Percentiles rank a stretch among this genome's conserved stretches.
Conservation (phyloP, 2,329 filamentous ascomycete genomes). For the Coniosporium tulheliwenetii region DNA sequence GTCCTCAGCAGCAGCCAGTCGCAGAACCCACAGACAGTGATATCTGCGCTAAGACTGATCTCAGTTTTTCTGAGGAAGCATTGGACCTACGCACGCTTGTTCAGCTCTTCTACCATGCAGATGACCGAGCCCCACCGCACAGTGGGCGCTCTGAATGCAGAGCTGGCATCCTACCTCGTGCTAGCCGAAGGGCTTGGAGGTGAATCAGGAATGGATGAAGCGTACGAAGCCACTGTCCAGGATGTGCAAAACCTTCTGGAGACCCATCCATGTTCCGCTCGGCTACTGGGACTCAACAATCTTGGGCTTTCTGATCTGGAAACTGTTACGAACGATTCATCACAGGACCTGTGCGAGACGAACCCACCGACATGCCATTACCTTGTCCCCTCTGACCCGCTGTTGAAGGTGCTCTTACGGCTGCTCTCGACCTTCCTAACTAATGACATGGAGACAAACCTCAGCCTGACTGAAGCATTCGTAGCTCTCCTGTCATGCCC, state of each 20-base stretch:
- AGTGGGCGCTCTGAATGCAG: conserved; percentile 57
- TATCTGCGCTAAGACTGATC: conserved; percentile 74
- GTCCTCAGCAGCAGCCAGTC: conserved; percentile 75
- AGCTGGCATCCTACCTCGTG: conserved; percentile 55
- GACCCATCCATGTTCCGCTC: conserved; percentile 56
- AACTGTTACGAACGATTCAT: no score
- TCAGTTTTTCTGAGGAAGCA: conserved; percentile 77
- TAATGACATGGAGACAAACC: conserved; percentile 82
- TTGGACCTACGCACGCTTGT: conserved; percentile 68
- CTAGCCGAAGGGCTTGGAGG: conserved; percentile 55
- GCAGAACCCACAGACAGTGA: conserved; percentile 72
- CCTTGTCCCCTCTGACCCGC: conserved; percentile 22
- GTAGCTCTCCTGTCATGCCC: conserved; percentile 73
- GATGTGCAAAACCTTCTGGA: conserved; percentile 57
- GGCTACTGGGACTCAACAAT: conserved; percentile 40
- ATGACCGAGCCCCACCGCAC: conserved; percentile 45
- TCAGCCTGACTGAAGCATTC: conserved; percentile 71
- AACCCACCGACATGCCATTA: no score
- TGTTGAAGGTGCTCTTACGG: conserved; percentile 34
- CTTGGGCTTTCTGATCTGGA: no score
- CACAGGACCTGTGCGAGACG: no score
- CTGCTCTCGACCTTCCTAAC: conserved; percentile 69
- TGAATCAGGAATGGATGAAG: conserved; percentile 53
- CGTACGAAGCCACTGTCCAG: conserved; percentile 56
- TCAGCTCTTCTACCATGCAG: conserved; percentile 48